Base-by-base conservation (phyloP, 2,329 filamentous ascomycete species). In the Colletotrichum caudatum region DNA sequence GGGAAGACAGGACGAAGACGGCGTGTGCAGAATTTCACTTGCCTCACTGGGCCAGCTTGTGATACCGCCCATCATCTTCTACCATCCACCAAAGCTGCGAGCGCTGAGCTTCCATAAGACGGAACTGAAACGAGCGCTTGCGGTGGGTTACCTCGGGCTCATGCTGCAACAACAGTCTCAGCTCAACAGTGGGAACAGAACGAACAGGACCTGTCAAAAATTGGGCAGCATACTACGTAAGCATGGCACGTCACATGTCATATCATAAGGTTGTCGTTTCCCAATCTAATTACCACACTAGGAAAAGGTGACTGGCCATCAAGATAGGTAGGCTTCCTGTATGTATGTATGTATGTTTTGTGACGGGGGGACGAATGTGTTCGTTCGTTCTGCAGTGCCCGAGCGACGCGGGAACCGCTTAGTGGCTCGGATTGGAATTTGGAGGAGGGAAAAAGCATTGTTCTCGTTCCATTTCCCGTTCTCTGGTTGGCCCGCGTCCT, bases 401-500 rank as follows among this genome's bases (percentile, higher is more conserved):
- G 39, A 69, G 66, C 62, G 57, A 57, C 39, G 64, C 44, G 50
- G 29, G 35, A 64, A 51, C 51, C 35, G 60, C 20, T 61, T 68
- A 50, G 63, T 50, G 64, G 63, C 48, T 23, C 41, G 16, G 48
- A 56, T 63, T 44, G 35, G 35, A 41, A 41, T 50, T 53, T 44
- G 48, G 23, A 33, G 29, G 64, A 53, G 51, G 23, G 26, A 54
- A 60, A 37, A 65, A 66, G 64, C 68, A 71, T 71, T 59, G 59
- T 64, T 69, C 59, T 67, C 65, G 44, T 50, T 54, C 54, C 48
- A 56, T 69, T 59, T 46, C 46, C 48, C 65, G 39, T 5, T 54
- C 64, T 59, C 64, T 71, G 59, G 69, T 69, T 71, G 65, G 69
- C 60, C 65, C 39, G 56, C 53, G 59, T 41, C 48, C 59, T 64